phyloP scores from a whole-genome alignment of 495 filamentous ascomycete species.

The Platismatia glauca region DNA sequence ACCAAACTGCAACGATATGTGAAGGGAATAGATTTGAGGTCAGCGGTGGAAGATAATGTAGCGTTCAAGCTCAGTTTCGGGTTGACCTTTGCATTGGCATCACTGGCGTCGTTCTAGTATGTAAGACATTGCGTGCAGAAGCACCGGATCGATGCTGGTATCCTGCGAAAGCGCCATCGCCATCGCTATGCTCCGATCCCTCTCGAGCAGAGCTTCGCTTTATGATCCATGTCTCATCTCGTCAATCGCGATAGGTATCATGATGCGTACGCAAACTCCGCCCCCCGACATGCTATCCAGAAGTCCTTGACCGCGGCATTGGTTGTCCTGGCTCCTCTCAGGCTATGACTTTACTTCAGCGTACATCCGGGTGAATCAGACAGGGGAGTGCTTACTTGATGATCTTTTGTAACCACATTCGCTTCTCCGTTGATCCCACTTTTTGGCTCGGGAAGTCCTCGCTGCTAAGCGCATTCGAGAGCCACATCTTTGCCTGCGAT shows the following conservation, averaged over 20 bases:
- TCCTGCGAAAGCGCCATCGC: constrained; percentile 9
- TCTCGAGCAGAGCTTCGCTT: neutral
- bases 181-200: constrained; percentile 5
- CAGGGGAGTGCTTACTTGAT: constrained; percentile 37
- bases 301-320: constrained; percentile 55
- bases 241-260: constrained; percentile 11
- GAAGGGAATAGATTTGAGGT: constrained; percentile 46
- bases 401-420: constrained; percentile 49
- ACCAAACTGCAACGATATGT: constrained; percentile 50
- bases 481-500: constrained; percentile 50
- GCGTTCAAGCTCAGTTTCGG: constrained; percentile 77
- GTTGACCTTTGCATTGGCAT: constrained; percentile 65
- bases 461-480: constrained; percentile 46
- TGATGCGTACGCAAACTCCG: constrained; percentile 55
- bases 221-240: constrained; percentile 5
- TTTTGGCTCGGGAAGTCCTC: constrained; percentile 52
- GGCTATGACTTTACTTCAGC: constrained; percentile 34
- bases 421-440: constrained; percentile 53
- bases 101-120: constrained; percentile 49
- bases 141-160: neutral
- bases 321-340: constrained; percentile 51
- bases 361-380: constrained; percentile 18
- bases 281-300: constrained; percentile 61
- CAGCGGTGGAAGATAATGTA: constrained; percentile 54
- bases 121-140: constrained; percentile 3